Percentiles rank a stretch among this genome's conserved stretches.
These are phyloP conservation scores for Termitomyces sp. DNA, from an alignment of 768 basidiomycete species.

Conservation along the genomic window DNA sequence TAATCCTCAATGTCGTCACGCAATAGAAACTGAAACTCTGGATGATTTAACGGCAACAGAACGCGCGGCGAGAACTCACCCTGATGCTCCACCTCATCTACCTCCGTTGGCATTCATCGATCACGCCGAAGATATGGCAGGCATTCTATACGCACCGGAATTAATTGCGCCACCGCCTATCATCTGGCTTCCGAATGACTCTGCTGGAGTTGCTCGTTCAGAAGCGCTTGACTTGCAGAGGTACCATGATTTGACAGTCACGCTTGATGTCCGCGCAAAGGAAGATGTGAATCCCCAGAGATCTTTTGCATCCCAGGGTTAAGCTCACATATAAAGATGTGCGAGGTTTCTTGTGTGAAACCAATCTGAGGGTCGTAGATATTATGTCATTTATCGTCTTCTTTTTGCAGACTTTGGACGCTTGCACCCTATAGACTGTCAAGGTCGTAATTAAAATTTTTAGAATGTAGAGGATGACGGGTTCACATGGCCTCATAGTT, in stretches of 20 bases:
- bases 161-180: conserved; percentile 72
- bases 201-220: conserved; percentile 63
- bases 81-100: conserved; percentile 69
- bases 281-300: conserved; percentile 39
- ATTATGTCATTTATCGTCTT: neutral
- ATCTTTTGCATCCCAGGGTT: conserved; percentile 26
- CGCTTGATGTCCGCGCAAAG: conserved; percentile 60
- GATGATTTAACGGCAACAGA: conserved; percentile 79
- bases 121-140: conserved; percentile 72
- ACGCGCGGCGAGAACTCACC: conserved; percentile 70
- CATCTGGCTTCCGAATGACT: conserved; percentile 84
- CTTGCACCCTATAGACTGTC: neutral
- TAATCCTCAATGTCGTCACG: conserved; percentile 1
- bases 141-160: conserved; percentile 79
- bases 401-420: neutral
- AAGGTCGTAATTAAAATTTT: neutral
- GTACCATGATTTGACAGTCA: conserved; percentile 66
- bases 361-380: conserved; percentile 14
- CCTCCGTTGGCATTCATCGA: conserved; percentile 67
- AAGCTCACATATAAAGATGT: neutral
- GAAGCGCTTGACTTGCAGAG: conserved; percentile 74
- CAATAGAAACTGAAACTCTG: conserved; percentile 65
- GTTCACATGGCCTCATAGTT: no score
- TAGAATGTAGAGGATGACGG: no score
- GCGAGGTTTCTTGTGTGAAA: neutral